Evolutionary conservation across 169 alveolate species (phyloP).

Genomic region (Plasmodium yoelii): DNA sequence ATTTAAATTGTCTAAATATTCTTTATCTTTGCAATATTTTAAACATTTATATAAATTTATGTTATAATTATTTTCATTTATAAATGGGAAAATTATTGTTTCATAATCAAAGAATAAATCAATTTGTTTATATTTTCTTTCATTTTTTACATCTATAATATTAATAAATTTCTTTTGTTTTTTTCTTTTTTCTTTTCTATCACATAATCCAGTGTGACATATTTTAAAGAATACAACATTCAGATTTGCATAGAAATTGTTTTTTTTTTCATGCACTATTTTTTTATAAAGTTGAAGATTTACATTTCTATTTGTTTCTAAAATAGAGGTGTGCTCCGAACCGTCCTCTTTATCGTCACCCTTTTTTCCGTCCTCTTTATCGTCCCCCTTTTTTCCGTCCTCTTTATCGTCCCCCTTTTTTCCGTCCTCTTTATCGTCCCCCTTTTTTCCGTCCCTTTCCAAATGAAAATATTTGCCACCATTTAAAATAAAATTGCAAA

Average conservation of each 20-base stretch:
- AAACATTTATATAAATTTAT: slow-evolving; percentile 13
- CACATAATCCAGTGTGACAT: background rate
- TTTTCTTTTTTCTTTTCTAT: background rate
- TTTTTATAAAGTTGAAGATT: too few species aligned
- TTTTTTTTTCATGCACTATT: too few species aligned
- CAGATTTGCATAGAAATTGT: background rate
- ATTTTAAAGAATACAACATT: slow-evolving; percentile 29
- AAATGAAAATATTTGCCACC: background rate
- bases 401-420: too few species aligned
- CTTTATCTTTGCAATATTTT: background rate
- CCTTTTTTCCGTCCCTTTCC: too few species aligned
- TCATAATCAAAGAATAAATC: slow-evolving; percentile 50
- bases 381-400: too few species aligned
- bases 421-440: too few species aligned
- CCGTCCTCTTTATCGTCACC: too few species aligned
- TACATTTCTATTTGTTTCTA: too few species aligned
- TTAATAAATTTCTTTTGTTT: slow-evolving; percentile 6
- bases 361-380: too few species aligned
- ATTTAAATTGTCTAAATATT: slow-evolving; percentile 1
- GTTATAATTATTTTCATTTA: slow-evolving; percentile 25
- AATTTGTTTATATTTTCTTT: background rate
- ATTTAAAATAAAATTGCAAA: slow-evolving; percentile 17
- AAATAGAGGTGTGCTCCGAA: too few species aligned
- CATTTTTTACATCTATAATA: background rate
- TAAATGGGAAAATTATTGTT: slow-evolving; percentile 57